Percentiles rank a stretch among this genome's conserved stretches.
Conservation (phyloP, 495 filamentous ascomycete genomes). For the Pseudotulostoma volvatum region DNA sequence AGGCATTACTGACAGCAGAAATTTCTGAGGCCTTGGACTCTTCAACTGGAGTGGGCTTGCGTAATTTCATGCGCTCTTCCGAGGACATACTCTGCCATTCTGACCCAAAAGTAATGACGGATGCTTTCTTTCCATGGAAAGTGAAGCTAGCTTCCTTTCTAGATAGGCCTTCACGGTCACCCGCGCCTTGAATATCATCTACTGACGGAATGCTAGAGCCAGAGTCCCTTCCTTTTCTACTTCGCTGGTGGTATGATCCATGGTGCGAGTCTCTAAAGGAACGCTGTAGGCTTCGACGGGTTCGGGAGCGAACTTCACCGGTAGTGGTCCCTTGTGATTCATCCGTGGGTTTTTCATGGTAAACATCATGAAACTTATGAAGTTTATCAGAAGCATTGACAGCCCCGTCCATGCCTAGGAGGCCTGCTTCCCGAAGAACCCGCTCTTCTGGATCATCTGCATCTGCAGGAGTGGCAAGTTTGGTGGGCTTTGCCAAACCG, state of each 20-base stretch:
- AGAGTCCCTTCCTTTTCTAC: conserved; percentile 63
- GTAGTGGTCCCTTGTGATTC: conserved; percentile 20
- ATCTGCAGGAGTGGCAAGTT: conserved; percentile 19
- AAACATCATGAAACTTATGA: conserved; percentile 17
- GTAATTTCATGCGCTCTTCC: conserved; percentile 53
- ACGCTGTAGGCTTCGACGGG: conserved; percentile 80
- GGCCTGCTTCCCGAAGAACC: conserved; percentile 30
- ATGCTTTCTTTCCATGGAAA: conserved; percentile 95
- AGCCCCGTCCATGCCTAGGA: conserved; percentile 28
- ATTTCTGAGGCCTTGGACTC: conserved; percentile 28
- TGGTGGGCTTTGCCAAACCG: conserved; percentile 25
- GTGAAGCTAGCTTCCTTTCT: conserved; percentile 79
- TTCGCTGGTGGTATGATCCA: conserved; percentile 46
- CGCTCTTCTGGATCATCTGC: conserved; percentile 34
- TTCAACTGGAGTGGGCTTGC: conserved; percentile 34
- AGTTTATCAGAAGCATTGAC: conserved; percentile 18
- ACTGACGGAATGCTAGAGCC: conserved; percentile 40
- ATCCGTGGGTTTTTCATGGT: conserved; percentile 17
- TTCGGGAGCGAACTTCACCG: conserved; percentile 34
- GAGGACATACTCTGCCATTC: conserved; percentile 73
- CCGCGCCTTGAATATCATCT: conserved; percentile 28
- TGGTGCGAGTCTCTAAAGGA: conserved; percentile 76
- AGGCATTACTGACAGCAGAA: conserved; percentile 14
- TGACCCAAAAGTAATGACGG: conserved; percentile 81
- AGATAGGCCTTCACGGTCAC: conserved; percentile 47